phyloP scores from a whole-genome alignment of 1,284 basidiomycete species.

The Trametes pubescens region DNA sequence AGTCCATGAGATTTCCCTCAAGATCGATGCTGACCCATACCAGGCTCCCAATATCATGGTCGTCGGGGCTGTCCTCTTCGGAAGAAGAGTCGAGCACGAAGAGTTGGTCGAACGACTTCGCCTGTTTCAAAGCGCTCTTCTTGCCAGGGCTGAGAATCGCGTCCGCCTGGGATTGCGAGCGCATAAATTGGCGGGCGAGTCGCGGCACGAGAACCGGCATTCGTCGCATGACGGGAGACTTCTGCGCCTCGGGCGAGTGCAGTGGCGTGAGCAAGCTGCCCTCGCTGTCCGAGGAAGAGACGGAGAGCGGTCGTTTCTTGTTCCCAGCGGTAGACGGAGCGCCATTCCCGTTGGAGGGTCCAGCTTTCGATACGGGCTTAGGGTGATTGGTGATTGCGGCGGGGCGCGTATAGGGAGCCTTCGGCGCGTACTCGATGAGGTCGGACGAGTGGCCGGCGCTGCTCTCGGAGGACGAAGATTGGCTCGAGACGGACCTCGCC shows the following conservation, averaged over 20 bases:
- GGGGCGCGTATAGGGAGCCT: background rate
- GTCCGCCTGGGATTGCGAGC: slow-evolving; percentile 22
- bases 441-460: slow-evolving; percentile 10
- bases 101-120: slow-evolving; percentile 28
- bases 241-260: slow-evolving; percentile 16
- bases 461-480: slow-evolving; percentile 6
- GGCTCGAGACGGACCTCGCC: slow-evolving; percentile 6
- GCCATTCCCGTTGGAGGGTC: background rate
- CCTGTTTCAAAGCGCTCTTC: slow-evolving; percentile 9
- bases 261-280: slow-evolving; percentile 18
- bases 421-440: background rate
- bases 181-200: slow-evolving; percentile 31
- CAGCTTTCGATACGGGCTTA: background rate
- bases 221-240: slow-evolving; percentile 10
- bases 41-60: slow-evolving; percentile 35
- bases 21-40: slow-evolving; percentile 47
- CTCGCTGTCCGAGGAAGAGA: slow-evolving; percentile 20
- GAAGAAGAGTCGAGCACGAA: slow-evolving; percentile 28
- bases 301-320: slow-evolving; percentile 29
- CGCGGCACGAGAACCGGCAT: slow-evolving; percentile 26
- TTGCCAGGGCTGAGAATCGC: background rate
- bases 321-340: background rate
- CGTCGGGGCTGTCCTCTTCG: slow-evolving; percentile 28
- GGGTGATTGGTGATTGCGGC: background rate
- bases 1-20: slow-evolving; percentile 33